Evolutionary conservation across 1,284 basidiomycete species (phyloP).

Genomic region (Tilletia setariae): DNA sequence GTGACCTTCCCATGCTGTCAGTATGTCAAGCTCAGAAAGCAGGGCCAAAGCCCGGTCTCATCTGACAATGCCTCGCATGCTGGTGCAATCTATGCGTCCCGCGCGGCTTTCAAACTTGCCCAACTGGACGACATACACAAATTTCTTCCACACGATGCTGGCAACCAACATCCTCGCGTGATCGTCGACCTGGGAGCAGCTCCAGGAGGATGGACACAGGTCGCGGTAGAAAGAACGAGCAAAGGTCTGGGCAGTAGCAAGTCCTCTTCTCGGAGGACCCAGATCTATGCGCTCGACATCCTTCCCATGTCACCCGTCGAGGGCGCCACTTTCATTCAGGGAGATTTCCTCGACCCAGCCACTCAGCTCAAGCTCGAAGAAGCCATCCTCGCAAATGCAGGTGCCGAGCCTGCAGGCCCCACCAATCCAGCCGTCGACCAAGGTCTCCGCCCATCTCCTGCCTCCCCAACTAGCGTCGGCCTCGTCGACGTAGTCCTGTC

Average conservation of each 20-base stretch:
- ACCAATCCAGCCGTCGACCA: not conserved
- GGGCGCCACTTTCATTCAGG: conserved; percentile 31
- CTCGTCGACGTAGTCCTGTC: conserved; percentile 44
- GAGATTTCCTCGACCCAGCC: conserved; percentile 33
- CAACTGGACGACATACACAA: conserved; percentile 38
- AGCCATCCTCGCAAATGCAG: not conserved
- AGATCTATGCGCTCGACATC: conserved; percentile 40
- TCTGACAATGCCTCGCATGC: not conserved
- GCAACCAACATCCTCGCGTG: conserved; percentile 18
- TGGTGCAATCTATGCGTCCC: conserved; percentile 27
- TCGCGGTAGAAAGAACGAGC: conserved; percentile 19
- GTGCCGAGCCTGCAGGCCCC: not conserved
- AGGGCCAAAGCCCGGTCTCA: not conserved
- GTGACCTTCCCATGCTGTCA: not conserved
- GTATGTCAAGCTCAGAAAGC: conserved; percentile 6
- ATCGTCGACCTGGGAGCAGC: conserved; percentile 48
- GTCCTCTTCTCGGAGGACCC: not conserved
- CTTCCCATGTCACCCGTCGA: conserved; percentile 27
- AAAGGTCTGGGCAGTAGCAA: conserved; percentile 12
- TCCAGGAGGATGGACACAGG: conserved; percentile 48
- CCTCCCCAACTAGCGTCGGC: not conserved
- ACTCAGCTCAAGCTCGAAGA: conserved; percentile 23
- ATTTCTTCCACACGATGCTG: conserved; percentile 23
- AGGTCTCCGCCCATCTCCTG: conserved; percentile 5
- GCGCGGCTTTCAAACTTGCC: conserved; percentile 46